Conservation (phyloP, 495 filamentous ascomycete genomes). For the Podospora didyma region DNA sequence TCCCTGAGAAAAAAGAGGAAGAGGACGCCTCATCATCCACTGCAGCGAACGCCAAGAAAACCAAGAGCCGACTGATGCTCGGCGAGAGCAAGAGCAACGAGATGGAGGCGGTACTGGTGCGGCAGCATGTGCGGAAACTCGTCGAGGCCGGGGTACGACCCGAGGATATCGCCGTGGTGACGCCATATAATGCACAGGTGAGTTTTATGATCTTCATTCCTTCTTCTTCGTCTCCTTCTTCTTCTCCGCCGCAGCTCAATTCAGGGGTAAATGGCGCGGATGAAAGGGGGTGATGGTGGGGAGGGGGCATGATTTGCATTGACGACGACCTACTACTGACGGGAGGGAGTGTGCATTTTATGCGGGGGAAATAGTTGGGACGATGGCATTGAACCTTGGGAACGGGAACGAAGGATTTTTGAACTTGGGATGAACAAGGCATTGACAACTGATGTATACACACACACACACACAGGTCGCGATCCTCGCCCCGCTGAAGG, state of each 20-base stretch:
- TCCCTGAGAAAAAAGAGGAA: slow-evolving; percentile 48
- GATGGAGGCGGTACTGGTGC: slow-evolving; percentile 80
- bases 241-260: too few species aligned
- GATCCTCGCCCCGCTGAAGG: slow-evolving; percentile 72
- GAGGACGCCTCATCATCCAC: slow-evolving; percentile 14
- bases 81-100: slow-evolving; percentile 93
- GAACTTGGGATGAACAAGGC: neutral
- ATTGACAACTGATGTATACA: slow-evolving; percentile 6
- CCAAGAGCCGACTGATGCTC: slow-evolving; percentile 44
- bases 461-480: slow-evolving; percentile 65
- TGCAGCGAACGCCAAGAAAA: slow-evolving; percentile 15
- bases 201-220: slow-evolving; percentile 3
- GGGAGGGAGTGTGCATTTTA: neutral
- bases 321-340: too few species aligned
- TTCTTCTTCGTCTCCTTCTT: neutral
- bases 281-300: too few species aligned
- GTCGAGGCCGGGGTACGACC: slow-evolving; percentile 73
- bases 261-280: too few species aligned
- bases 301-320: too few species aligned
- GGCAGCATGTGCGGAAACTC: slow-evolving; percentile 66
- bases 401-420: slow-evolving; percentile 1
- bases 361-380: neutral
- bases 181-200: slow-evolving; percentile 93
- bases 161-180: slow-evolving; percentile 88
- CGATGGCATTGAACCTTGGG: slow-evolving; percentile 17